Evolutionary conservation across 352 stramenopile species (phyloP).

Genomic region (Pythium periplocum): DNA sequence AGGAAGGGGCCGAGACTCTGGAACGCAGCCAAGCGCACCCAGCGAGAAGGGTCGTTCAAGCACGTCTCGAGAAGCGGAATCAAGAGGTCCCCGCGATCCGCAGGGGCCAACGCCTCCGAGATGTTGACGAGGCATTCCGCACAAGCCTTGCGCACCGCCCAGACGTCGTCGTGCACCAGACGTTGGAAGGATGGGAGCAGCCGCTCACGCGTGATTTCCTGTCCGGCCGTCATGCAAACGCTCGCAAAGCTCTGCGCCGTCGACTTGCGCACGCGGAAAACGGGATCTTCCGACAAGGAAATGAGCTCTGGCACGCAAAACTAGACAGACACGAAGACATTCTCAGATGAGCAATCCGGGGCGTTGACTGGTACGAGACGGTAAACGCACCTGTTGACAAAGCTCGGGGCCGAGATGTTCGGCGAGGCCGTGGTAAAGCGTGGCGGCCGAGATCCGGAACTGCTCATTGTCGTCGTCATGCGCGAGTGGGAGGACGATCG

Average conservation of each 20-base stretch:
- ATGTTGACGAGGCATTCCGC: conserved; percentile 89
- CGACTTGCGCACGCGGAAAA: conserved; percentile 91
- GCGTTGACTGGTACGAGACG: background rate
- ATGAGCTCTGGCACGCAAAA: conserved; percentile 93
- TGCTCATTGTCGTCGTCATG: conserved; percentile 91
- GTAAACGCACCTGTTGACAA: conserved; percentile 58
- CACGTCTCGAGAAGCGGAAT: conserved; percentile 88
- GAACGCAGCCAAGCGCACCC: conserved; percentile 93
- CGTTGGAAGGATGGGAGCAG: conserved; percentile 89
- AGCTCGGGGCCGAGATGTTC: conserved; percentile 84
- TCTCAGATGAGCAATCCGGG: background rate
- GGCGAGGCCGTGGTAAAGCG: conserved; percentile 90
- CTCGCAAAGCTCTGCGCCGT: conserved; percentile 90
- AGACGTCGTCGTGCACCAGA: conserved; percentile 93
- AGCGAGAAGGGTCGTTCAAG: conserved; percentile 87
- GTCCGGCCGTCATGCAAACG: conserved; percentile 79
- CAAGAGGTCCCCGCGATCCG: conserved; percentile 71
- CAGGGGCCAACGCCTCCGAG: conserved; percentile 68
- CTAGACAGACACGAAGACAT: conserved; percentile 2
- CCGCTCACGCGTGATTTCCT: conserved; percentile 70
- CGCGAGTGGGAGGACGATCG: conserved; percentile 89
- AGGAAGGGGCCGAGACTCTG: conserved; percentile 83
- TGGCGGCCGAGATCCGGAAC: conserved; percentile 90
- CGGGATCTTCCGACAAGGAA: conserved; percentile 84
- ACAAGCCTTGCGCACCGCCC: conserved; percentile 90